A percentile compares a stretch with the other conserved stretches of the same genome.
Evolutionary conservation across 2,329 filamentous ascomycete species (phyloP).

Genomic region (Neoscytalidium dimidiatum): DNA sequence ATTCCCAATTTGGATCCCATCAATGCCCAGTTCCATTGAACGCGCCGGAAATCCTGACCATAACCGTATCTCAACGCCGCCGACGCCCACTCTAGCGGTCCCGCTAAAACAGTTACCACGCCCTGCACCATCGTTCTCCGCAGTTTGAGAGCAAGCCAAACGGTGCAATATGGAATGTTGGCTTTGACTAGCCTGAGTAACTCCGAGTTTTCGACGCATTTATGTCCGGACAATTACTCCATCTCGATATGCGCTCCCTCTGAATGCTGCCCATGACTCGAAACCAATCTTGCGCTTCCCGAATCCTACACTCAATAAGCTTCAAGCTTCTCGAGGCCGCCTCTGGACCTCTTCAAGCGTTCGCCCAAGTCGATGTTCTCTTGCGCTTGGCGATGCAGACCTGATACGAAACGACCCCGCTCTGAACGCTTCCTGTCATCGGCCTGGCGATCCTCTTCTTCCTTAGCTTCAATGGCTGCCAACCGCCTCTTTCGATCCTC

Average conservation of each 20-base stretch:
- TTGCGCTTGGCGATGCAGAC: slow-evolving; percentile 30
- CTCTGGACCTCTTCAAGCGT: slow-evolving; percentile 20
- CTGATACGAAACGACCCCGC: slow-evolving; percentile 37
- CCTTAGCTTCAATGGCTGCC: slow-evolving; percentile 65
- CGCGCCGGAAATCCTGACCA: not conserved
- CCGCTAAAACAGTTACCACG: not conserved
- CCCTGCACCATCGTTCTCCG: too few species aligned
- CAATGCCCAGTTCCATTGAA: not conserved
- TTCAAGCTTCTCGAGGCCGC: slow-evolving; percentile 18
- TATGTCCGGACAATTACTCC: not conserved
- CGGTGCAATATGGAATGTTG: too few species aligned
- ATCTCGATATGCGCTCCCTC: not conserved
- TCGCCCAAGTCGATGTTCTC: slow-evolving; percentile 21
- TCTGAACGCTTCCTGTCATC: slow-evolving; percentile 57
- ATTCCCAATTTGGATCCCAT: not conserved
- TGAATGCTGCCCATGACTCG: not conserved
- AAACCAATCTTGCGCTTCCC: not conserved
- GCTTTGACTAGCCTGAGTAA: too few species aligned
- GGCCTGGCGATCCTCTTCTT: slow-evolving; percentile 64
- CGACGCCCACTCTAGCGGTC: not conserved
- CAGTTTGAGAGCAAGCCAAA: too few species aligned
- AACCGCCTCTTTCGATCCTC: slow-evolving; percentile 69
- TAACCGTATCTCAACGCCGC: not conserved
- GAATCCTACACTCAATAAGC: not conserved
- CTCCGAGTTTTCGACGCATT: too few species aligned